These are phyloP conservation scores for Backusella macrospora DNA, from an alignment of 192 early-diverging fungal species.

Conservation along the genomic window DNA sequence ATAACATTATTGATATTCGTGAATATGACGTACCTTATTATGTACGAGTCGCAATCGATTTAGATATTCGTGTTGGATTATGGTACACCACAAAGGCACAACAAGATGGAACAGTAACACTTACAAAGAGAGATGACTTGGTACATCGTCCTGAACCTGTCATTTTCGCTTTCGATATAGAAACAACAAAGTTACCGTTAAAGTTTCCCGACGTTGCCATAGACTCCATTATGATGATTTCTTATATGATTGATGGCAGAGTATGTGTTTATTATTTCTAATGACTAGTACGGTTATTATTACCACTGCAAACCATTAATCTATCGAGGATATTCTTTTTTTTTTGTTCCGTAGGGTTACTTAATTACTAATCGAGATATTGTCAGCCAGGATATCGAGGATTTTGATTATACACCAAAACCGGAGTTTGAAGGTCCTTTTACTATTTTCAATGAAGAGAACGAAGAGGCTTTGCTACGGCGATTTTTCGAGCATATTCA, in stretches of 20 bases:
- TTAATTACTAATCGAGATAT: constrained; percentile 98
- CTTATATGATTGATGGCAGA: constrained; percentile 99
- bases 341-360: constrained; percentile 68
- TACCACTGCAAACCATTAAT: neutral
- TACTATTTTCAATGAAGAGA: constrained; percentile 91
- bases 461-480: constrained; percentile 78
- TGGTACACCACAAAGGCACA: constrained; percentile 89
- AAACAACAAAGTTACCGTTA: constrained; percentile 95
- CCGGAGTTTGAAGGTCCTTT: constrained; percentile 95
- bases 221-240: constrained; percentile 99
- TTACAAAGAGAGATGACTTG: constrained; percentile 73
- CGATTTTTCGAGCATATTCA: constrained; percentile 94
- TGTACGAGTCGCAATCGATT: constrained; percentile 91
- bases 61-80: constrained; percentile 90
- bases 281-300: no score
- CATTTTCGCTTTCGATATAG: constrained; percentile 96
- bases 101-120: constrained; percentile 55
- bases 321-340: neutral
- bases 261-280: constrained; percentile 47
- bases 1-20: constrained; percentile 86
- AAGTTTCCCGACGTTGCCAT: constrained; percentile 93
- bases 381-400: constrained; percentile 92
- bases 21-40: constrained; percentile 99
- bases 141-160: constrained; percentile 95
- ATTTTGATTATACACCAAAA: constrained; percentile 98